Evolutionary conservation across 495 filamentous ascomycete species (phyloP).

Genomic region (Penicillium alfredii): DNA sequence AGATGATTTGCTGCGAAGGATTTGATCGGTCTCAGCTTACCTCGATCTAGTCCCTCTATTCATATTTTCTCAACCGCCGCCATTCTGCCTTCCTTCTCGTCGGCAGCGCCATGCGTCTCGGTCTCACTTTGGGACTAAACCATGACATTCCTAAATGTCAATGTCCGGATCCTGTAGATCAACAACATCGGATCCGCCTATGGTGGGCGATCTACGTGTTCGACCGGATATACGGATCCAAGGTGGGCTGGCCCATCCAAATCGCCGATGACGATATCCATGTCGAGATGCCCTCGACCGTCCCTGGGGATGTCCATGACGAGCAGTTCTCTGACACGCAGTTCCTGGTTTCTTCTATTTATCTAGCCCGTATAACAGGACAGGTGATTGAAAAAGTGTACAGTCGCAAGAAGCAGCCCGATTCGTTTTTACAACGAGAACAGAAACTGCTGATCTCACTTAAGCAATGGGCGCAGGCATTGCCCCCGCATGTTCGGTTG

Average conservation of each 20-base stretch:
- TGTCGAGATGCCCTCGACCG: constrained; percentile 25
- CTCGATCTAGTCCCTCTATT: constrained; percentile 24
- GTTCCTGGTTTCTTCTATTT: constrained; percentile 20
- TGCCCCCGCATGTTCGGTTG: constrained; percentile 23
- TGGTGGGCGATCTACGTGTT: constrained; percentile 33
- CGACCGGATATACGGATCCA: constrained; percentile 30
- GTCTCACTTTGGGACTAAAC: constrained; percentile 26
- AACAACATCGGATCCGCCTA: constrained; percentile 27
- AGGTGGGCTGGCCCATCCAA: constrained; percentile 25
- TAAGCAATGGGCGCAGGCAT: constrained; percentile 24
- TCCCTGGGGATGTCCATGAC: constrained; percentile 6
- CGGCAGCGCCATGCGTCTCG: constrained; percentile 26
- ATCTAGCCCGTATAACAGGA: constrained; percentile 18
- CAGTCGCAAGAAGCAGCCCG: constrained; percentile 20
- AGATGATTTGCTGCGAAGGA: background rate
- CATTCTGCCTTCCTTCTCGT: constrained; percentile 27
- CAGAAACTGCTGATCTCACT: constrained; percentile 24
- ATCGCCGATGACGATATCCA: constrained; percentile 30
- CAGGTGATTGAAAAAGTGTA: constrained; percentile 23
- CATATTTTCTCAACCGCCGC: constrained; percentile 28
- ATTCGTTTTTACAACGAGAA: constrained; percentile 25
- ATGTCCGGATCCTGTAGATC: constrained; percentile 17
- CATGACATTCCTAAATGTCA: constrained; percentile 29
- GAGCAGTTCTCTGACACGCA: constrained; percentile 22
- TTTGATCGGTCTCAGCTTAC: constrained; percentile 2